Conservation (phyloP, 345 rosid genomes). For the Populus davidiana region DNA sequence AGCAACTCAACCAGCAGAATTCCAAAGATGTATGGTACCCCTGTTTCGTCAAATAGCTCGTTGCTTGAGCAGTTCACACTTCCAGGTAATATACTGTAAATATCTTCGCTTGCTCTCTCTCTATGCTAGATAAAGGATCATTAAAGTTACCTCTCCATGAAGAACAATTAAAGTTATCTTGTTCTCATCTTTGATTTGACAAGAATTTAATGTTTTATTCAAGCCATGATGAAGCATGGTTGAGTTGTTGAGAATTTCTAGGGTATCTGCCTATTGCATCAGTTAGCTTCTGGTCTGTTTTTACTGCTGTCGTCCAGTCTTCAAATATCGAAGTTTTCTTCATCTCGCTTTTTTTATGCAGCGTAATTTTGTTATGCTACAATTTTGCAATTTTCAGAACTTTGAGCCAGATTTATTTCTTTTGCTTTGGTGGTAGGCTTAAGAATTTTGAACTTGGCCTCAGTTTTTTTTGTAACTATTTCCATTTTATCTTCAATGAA, state of each 20-base stretch:
- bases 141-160: background rate
- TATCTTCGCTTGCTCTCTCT: background rate
- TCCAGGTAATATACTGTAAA: constrained; percentile 50
- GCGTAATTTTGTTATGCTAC: background rate
- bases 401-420: background rate
- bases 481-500: no score
- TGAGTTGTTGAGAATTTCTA: background rate
- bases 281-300: background rate
- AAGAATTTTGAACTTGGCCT: background rate
- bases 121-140: background rate
- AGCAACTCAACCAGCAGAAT: constrained; percentile 68
- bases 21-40: constrained; percentile 67
- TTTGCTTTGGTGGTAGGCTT: background rate
- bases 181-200: background rate
- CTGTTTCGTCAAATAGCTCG: constrained; percentile 62
- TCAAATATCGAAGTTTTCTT: background rate
- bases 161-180: background rate
- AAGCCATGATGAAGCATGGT: background rate
- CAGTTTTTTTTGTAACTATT: no score
- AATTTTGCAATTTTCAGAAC: background rate
- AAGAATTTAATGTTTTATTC: background rate
- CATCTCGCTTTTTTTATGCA: no score
- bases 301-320: background rate
- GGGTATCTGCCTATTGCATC: background rate
- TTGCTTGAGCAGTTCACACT: constrained; percentile 69